Conservation (phyloP, 129 eudicot species). For the Tanacetum coccineum region DNA sequence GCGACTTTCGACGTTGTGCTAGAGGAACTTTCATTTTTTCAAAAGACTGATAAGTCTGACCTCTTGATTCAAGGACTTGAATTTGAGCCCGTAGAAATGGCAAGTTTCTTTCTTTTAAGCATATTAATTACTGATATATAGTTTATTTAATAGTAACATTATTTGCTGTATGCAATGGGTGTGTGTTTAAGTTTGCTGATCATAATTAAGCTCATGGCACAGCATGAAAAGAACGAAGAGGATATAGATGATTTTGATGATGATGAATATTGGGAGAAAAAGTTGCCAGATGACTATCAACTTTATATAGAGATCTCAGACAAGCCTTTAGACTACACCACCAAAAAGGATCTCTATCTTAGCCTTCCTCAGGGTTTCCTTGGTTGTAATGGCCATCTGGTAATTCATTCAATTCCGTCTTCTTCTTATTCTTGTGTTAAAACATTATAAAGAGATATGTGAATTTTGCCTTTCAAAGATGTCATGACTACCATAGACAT, state of each 20-base stretch:
- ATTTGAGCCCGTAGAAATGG: conserved; percentile 12
- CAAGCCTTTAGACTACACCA: no score
- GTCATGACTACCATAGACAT: neutral
- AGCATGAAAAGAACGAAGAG: neutral
- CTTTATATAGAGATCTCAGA: no score
- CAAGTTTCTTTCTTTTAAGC: neutral
- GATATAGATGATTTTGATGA: neutral
- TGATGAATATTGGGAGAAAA: no score
- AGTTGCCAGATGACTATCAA: no score
- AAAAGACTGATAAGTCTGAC: neutral
- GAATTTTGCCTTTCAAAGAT: neutral
- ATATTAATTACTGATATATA: neutral
- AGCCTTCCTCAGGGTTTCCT: no score
- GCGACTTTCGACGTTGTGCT: neutral
- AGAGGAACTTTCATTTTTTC: neutral
- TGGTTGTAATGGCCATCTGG: neutral
- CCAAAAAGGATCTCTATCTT: no score
- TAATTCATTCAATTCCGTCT: neutral
- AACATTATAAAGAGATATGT: neutral
- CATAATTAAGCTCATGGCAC: neutral
- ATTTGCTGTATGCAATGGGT: no score
- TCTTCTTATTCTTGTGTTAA: neutral
- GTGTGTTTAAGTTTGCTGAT: no score
- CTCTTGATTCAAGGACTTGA: conserved; percentile 14
- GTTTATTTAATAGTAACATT: no score